phyloP scores from a whole-genome alignment of 176 grass and related monocot genomes.

The Juncus inflexus region DNA sequence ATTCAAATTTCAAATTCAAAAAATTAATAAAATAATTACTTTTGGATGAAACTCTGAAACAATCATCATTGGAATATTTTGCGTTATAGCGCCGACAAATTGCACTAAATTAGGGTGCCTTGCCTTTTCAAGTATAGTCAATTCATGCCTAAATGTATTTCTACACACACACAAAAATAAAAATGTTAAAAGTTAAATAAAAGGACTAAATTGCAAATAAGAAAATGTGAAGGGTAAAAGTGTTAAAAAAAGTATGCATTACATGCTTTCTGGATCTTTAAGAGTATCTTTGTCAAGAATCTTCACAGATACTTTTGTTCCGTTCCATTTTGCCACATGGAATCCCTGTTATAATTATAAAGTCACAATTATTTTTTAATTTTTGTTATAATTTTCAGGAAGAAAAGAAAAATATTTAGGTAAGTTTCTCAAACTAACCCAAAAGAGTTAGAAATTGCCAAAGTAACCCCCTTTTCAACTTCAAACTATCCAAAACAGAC shows the following conservation, averaged over 20 bases:
- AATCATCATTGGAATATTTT: constrained; percentile 96
- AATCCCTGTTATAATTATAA: constrained; percentile 37
- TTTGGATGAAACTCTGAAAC: constrained; percentile 85
- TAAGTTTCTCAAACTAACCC: constrained; percentile 1
- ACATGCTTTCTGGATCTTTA: constrained; percentile 88
- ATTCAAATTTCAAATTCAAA: neutral
- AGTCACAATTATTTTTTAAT: constrained; percentile 17
- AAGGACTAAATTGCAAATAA: constrained; percentile 6
- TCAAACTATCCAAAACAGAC: too few species aligned
- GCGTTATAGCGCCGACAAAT: constrained; percentile 96
- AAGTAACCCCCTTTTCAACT: neutral
- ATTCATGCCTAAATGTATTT: constrained; percentile 84
- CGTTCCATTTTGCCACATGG: constrained; percentile 90
- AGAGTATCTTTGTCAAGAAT: constrained; percentile 83
- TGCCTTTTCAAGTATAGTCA: constrained; percentile 79
- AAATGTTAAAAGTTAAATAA: neutral
- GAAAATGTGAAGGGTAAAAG: constrained; percentile 19
- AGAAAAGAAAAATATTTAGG: constrained; percentile 10
- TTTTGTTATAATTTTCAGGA: neutral
- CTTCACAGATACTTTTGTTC: constrained; percentile 87
- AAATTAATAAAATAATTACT: constrained; percentile 40
- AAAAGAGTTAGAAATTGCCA: neutral
- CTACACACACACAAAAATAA: constrained; percentile 36
- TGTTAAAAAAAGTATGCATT: constrained; percentile 27
- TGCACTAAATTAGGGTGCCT: constrained; percentile 97